Evolutionary conservation across 2,329 filamentous ascomycete genomes (phyloP).

Genomic region (Aspergillus arachidicola): DNA sequence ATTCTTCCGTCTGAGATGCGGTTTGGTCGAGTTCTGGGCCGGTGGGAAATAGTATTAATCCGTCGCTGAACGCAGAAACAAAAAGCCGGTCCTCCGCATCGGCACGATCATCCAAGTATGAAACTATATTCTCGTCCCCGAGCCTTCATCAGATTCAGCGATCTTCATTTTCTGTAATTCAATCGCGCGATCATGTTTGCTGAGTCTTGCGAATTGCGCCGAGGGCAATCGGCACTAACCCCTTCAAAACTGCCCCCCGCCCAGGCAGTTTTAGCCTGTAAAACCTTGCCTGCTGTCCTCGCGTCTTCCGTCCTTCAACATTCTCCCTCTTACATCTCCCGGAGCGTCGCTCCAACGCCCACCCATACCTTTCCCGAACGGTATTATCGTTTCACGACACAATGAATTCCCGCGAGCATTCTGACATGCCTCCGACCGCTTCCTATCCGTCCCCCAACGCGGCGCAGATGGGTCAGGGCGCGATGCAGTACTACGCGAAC

Average conservation of each 20-base stretch:
- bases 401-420: slow-evolving; percentile 47
- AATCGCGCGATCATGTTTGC: slow-evolving; percentile 35
- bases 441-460: slow-evolving; percentile 49
- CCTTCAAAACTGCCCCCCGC: slow-evolving; percentile 37
- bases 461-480: slow-evolving; percentile 47
- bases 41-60: slow-evolving; percentile 47
- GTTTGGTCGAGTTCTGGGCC: slow-evolving; percentile 24
- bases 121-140: slow-evolving; percentile 28
- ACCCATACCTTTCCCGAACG: slow-evolving; percentile 18
- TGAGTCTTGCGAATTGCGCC: slow-evolving; percentile 34
- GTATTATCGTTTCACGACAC: slow-evolving; percentile 15
- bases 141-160: slow-evolving; percentile 17
- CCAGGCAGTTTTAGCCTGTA: slow-evolving; percentile 40
- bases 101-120: slow-evolving; percentile 36
- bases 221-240: slow-evolving; percentile 36
- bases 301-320: slow-evolving; percentile 32
- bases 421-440: slow-evolving; percentile 46
- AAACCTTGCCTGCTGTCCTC: slow-evolving; percentile 36
- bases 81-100: slow-evolving; percentile 43
- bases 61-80: slow-evolving; percentile 45
- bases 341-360: slow-evolving; percentile 38
- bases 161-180: slow-evolving; percentile 18
- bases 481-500: slow-evolving; percentile 47
- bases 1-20: slow-evolving; percentile 7
- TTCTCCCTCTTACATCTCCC: slow-evolving; percentile 27